Percentiles rank a stretch among this genome's conserved stretches.
Evolutionary conservation across 495 filamentous ascomycete genomes (phyloP).

Genomic region (Stereocaulon alpinum): DNA sequence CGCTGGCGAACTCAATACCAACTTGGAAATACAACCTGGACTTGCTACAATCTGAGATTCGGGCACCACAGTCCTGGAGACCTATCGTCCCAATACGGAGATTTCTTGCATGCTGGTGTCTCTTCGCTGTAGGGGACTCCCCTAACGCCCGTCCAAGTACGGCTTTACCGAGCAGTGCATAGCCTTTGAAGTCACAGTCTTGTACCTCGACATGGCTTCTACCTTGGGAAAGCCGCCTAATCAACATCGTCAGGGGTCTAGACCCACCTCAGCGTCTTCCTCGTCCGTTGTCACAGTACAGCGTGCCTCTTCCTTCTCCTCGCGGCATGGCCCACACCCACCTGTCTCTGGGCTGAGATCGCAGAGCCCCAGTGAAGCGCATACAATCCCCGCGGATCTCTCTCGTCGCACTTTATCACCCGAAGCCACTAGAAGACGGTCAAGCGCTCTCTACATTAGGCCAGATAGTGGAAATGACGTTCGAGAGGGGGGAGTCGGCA

Average conservation of each 20-base stretch:
- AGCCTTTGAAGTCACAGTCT: background rate
- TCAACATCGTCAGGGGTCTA: constrained; percentile 18
- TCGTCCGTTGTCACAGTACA: constrained; percentile 23
- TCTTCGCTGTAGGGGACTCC: constrained; percentile 5
- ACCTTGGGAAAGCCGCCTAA: constrained; percentile 20
- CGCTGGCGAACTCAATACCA: background rate
- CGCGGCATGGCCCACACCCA: constrained; percentile 17
- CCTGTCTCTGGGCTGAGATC: constrained; percentile 17
- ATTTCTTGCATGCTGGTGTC: constrained; percentile 5
- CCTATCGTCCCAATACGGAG: background rate
- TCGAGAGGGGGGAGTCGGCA: constrained; percentile 52
- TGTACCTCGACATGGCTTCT: constrained; percentile 16
- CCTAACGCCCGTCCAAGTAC: background rate
- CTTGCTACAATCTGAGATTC: background rate
- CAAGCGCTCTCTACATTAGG: constrained; percentile 20
- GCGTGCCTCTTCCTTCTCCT: constrained; percentile 19
- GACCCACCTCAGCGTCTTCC: constrained; percentile 23
- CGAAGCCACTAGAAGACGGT: constrained; percentile 17
- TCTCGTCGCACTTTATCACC: constrained; percentile 18
- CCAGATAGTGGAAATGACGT: constrained; percentile 36
- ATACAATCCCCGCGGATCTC: constrained; percentile 11
- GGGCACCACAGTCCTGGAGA: background rate
- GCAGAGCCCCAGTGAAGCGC: constrained; percentile 20
- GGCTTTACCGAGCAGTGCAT: constrained; percentile 1
- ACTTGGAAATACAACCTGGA: background rate